Conservation (phyloP, 2,329 filamentous ascomycete species). For the Venturia effusa region DNA sequence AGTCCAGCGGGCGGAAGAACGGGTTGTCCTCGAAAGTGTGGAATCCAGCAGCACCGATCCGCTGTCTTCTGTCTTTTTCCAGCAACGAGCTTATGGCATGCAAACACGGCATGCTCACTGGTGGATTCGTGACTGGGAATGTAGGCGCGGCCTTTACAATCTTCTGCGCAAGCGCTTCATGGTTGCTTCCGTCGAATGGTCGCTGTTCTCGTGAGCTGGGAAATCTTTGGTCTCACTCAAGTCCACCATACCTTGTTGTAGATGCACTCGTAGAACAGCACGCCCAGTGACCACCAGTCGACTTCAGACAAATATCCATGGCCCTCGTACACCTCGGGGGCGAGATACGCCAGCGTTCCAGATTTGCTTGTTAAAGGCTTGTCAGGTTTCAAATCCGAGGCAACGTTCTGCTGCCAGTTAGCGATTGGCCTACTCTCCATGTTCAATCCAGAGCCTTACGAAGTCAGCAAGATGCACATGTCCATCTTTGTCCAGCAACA, state of each 20-base stretch:
- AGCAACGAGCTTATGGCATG: constrained; percentile 79
- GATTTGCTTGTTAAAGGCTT: constrained; percentile 89
- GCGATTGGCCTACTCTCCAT: background rate
- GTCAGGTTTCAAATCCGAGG: constrained; percentile 77
- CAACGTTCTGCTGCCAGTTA: constrained; percentile 62
- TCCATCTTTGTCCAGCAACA: constrained; percentile 30
- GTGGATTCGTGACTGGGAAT: constrained; percentile 85
- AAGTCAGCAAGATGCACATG: constrained; percentile 98
- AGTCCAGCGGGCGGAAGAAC: constrained; percentile 82
- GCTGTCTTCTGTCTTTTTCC: constrained; percentile 65
- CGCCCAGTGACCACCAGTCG: constrained; percentile 97
- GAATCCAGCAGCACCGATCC: constrained; percentile 75
- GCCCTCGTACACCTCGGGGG: constrained; percentile 88
- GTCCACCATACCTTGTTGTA: constrained; percentile 75
- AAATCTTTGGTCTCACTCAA: background rate
- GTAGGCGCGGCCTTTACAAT: constrained; percentile 75
- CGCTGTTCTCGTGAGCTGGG: constrained; percentile 41
- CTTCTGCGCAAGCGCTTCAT: constrained; percentile 66
- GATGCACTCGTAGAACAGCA: constrained; percentile 98
- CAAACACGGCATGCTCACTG: constrained; percentile 77
- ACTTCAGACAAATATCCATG: constrained; percentile 82
- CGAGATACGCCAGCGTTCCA: constrained; percentile 88
- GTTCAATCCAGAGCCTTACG: constrained; percentile 45
- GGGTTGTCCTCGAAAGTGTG: constrained; percentile 77
- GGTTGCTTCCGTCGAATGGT: constrained; percentile 84